A percentile compares a stretch with the other conserved stretches of the same genome.
Evolutionary conservation across 148 eudicot species (phyloP).

Genomic region (Silene conica): DNA sequence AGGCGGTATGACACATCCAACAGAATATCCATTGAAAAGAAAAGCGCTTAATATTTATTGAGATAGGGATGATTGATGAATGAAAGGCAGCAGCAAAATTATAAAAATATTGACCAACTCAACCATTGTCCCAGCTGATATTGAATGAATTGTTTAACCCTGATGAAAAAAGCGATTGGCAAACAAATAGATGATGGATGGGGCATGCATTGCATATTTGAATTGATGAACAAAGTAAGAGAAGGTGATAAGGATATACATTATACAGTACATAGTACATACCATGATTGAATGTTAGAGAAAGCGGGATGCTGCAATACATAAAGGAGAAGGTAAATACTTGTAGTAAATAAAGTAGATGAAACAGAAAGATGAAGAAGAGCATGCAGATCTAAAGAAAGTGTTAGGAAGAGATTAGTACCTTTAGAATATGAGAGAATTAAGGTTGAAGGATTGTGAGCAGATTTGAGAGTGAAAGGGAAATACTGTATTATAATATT

Average conservation of each 20-base stretch:
- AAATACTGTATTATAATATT: no score
- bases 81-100: no score
- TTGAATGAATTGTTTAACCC: no score
- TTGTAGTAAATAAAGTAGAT: neutral
- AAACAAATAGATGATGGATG: neutral
- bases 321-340: neutral
- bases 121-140: neutral
- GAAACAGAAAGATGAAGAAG: neutral
- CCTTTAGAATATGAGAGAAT: neutral
- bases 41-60: no score
- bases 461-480: no score
- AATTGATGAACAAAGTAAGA: neutral
- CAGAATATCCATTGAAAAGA: no score
- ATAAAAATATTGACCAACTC: neutral
- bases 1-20: no score
- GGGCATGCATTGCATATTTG: neutral
- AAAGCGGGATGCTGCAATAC: slow-evolving; percentile 4
- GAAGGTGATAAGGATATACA: no score
- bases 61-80: no score
- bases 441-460: neutral
- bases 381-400: neutral
- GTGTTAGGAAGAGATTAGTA: neutral
- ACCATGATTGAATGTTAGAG: slow-evolving; percentile 24
- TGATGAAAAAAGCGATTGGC: neutral
- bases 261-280: neutral